Conservation (phyloP, 768 basidiomycete genomes). For the Termitomyces sp. region DNA sequence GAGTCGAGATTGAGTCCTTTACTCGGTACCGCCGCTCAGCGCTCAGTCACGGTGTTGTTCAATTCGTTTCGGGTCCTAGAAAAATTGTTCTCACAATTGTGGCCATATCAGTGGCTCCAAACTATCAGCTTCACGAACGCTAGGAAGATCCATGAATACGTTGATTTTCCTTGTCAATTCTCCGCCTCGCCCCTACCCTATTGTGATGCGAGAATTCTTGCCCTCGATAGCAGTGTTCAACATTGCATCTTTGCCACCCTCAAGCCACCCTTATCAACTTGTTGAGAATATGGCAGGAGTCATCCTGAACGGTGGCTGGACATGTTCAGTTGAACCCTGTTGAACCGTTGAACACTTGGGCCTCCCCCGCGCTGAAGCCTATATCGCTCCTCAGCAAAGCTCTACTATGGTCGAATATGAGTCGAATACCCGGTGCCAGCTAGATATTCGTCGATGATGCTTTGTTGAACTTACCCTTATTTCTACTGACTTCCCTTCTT, state of each 20-base stretch:
- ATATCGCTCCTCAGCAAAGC: neutral
- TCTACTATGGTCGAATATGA: no score
- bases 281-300: no score
- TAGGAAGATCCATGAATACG: no score
- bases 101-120: neutral
- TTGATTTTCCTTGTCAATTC: no score
- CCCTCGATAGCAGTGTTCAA: neutral
- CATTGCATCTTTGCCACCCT: neutral
- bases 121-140: neutral
- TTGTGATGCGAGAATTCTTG: no score
- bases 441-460: neutral
- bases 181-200: no score
- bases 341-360: neutral
- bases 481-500: neutral
- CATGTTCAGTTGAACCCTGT: no score
- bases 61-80: no score
- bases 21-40: no score
- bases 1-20: neutral
- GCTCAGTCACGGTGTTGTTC: no score
- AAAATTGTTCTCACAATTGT: neutral
- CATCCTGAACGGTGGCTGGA: no score
- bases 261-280: neutral
- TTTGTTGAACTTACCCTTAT: neutral
- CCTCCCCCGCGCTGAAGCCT: neutral
- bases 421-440: no score